phyloP scores from a whole-genome alignment of 2,329 filamentous ascomycete genomes.

The Microthyrium microscopicum region DNA sequence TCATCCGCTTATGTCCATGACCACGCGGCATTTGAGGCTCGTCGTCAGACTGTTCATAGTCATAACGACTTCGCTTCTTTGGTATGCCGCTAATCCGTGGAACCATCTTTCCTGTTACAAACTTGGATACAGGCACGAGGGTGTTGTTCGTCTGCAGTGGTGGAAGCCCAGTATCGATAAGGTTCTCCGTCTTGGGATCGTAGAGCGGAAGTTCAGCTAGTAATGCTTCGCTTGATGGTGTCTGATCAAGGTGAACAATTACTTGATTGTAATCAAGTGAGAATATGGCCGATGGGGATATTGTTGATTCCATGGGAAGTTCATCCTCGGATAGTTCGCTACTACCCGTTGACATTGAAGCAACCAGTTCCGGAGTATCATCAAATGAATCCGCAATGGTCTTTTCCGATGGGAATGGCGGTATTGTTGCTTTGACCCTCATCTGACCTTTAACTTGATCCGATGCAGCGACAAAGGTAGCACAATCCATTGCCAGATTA shows the following conservation, averaged over 20 bases:
- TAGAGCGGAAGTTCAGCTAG: conserved; percentile 71
- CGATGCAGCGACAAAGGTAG: conserved; percentile 56
- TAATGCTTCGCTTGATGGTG: conserved; percentile 58
- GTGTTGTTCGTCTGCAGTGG: conserved; percentile 16
- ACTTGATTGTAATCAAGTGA: conserved; percentile 68
- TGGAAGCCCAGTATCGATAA: conserved; percentile 24
- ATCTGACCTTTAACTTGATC: conserved; percentile 47
- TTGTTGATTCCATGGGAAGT: conserved; percentile 20
- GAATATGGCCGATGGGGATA: conserved; percentile 63
- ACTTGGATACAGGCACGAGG: conserved; percentile 71
- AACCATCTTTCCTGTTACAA: conserved; percentile 63
- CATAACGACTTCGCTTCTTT: conserved; percentile 65
- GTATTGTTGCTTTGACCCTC: conserved; percentile 44
- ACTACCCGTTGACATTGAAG: conserved; percentile 12
- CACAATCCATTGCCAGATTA: conserved; percentile 67
- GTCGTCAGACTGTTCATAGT: conserved; percentile 55
- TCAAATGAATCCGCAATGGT: conserved; percentile 15
- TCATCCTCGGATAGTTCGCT: conserved; percentile 5
- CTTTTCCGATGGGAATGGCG: conserved; percentile 8
- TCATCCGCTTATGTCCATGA: conserved; percentile 21
- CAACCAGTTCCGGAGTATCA: conserved; percentile 23
- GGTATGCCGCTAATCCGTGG: conserved; percentile 49
- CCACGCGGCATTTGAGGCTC: conserved; percentile 12
- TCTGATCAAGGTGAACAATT: conserved; percentile 59
- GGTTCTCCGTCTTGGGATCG: conserved; percentile 41